phyloP scores from a whole-genome alignment of 2,329 filamentous ascomycete genomes.

The Penicillium olsonii region DNA sequence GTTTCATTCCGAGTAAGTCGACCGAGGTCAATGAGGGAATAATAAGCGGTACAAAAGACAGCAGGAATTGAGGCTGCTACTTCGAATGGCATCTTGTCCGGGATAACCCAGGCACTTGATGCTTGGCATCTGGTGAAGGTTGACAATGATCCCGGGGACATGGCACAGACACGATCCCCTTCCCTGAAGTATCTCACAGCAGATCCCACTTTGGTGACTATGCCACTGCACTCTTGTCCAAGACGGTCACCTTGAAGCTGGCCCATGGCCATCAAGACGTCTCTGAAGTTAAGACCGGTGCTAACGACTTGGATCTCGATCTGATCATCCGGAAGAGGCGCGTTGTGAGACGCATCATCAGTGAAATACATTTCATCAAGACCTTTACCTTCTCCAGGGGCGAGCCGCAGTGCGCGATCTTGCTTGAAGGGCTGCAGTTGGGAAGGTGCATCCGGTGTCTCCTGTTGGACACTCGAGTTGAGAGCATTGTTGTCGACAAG shows the following conservation, averaged over 20 bases:
- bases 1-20: conserved; percentile 21
- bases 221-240: conserved; percentile 45
- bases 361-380: conserved; percentile 30
- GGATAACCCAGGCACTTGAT: conserved; percentile 34
- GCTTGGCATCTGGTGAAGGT: conserved; percentile 35
- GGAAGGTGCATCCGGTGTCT: conserved; percentile 21
- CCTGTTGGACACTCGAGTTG: conserved; percentile 26
- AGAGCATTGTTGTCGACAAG: conserved; percentile 20
- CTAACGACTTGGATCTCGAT: conserved; percentile 25
- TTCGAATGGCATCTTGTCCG: conserved; percentile 26
- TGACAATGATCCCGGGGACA: conserved; percentile 30
- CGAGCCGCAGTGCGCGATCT: conserved; percentile 22
- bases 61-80: conserved; percentile 31
- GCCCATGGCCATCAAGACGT: conserved; percentile 47
- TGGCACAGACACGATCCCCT: conserved; percentile 47
- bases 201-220: conserved; percentile 33
- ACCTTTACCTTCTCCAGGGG: conserved; percentile 16
- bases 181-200: conserved; percentile 30
- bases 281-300: conserved; percentile 36
- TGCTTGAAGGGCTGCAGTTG: conserved; percentile 27
- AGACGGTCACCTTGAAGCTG: conserved; percentile 31
- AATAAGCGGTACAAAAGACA: conserved; percentile 28
- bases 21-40: conserved; percentile 29
- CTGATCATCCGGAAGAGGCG: conserved; percentile 16
- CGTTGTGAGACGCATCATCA: conserved; percentile 18